Evolutionary conservation across 2,329 filamentous ascomycete species (phyloP), one percentile per base, ranked within the genome.

Genomic region (Xylaria digitata): DNA sequence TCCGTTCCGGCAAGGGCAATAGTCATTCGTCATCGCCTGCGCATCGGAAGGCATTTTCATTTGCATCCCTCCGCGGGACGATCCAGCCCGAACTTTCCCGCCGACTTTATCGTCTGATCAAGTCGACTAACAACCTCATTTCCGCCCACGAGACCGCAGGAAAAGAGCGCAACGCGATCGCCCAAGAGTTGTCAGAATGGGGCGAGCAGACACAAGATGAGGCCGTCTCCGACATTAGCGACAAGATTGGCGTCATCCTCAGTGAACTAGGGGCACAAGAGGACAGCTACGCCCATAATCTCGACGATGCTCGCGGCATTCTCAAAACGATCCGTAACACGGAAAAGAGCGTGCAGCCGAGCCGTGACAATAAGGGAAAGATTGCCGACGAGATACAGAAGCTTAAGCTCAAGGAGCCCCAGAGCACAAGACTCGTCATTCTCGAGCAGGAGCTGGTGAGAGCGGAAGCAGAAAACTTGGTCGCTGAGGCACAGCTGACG

Each of bases 401-500:
- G 81, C 82, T 97, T 73, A 97, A 97, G 85, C 87, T 91, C 80
- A 97, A 96, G 83, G 96, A 98, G 81, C 94, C 94, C 6, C 88
- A 92, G 77, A 96, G 91, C 76, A 85, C 92, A 34, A 92, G 89
- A 78, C 83, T 98, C 62, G 89, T 93, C 42, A 91, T 91, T 23
- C 86, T 98, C 61, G 96, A 99, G 84, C 96, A 99, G 83, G 96
- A 98, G 84, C 89, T 99, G 60, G 94, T 99, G 60, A 87, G 96
- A 72, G 94, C 95, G 26, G 96, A 99, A 84, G 96, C 96, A 2
- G 94, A 98, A 84, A 96, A 93, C 75, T 82, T 99, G 66, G 96
- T 99, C 56, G 96, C 96, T 1, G 96, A 99, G 82, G 96, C 96
- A 23, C 96, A 99, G 81, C 85, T 99, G 79, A 95, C 92, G 76